Evolutionary conservation across 257 asterid genomes (phyloP), one percentile per base, ranked within the genome.

Genomic region (Gentiana dahurica): DNA sequence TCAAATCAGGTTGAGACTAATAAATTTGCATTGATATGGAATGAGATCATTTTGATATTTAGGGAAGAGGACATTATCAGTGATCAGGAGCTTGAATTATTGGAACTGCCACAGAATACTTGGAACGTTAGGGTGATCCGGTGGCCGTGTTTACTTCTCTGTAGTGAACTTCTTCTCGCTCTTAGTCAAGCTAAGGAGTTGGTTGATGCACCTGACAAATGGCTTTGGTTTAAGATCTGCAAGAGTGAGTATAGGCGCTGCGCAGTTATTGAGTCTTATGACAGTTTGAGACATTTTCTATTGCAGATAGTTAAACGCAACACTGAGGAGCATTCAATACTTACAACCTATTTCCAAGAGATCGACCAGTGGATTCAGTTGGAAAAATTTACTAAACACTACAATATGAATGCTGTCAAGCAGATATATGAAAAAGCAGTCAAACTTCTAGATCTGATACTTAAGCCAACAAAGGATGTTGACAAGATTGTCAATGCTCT

Each of bases 1-100:
- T 83, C 94, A 51, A 83, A 80, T 75, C 95, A 92, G 82, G 94
- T 88, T 48, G 95, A 88, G 81, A 97, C 97, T 37, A 78, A 78
- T 66, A 92, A 92, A 80, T 92, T 92, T 77, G 94, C 99, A 61
- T 74, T 85, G 80, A 88, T 92, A 70, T 92, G 99, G 99, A 92
- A 92, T 73, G 95, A 88, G 78, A 77, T 92, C 53, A 92, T 92
- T 67, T 68, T 65, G 62, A 77, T 70, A 54, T 92, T 92, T 69
- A 78, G 99, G 75, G 99, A 92, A 81, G 99, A 92, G 71, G 97
- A 92, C 75, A 85, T 92, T 39, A 54, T 92, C 47, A 76, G 73
- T 77, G 95, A 92, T 70, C 87, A 73, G 15, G 99, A 92, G 79
- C 91, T 92, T 61, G 99, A 88, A 77, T 77, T 85, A 58, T 73